Evolutionary conservation across 2,329 filamentous ascomycete species (phyloP).

Genomic region (Pseudocercospora fijiensis): DNA sequence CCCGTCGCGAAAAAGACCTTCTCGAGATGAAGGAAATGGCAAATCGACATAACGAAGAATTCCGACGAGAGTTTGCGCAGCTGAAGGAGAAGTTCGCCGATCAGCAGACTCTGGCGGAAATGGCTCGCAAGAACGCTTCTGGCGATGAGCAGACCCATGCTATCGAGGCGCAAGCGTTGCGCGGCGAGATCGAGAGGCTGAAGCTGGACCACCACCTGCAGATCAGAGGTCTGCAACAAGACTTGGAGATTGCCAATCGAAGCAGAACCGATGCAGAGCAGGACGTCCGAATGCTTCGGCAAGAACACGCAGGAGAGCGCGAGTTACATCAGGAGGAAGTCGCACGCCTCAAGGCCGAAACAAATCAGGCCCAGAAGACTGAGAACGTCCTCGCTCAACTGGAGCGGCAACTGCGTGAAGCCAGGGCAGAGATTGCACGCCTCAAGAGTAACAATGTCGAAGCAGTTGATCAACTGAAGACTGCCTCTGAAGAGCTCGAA

Average conservation of each 20-base stretch:
- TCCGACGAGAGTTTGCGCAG: constrained; percentile 26
- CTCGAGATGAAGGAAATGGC: constrained; percentile 30
- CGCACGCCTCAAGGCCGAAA: constrained; percentile 25
- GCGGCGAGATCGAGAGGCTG: constrained; percentile 24
- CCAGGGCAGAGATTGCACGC: constrained; percentile 27
- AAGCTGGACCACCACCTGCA: constrained; percentile 20
- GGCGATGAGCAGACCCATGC: constrained; percentile 18
- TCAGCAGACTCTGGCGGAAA: constrained; percentile 18
- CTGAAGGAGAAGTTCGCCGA: constrained; percentile 27
- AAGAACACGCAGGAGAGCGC: constrained; percentile 30
- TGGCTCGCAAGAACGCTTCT: constrained; percentile 14
- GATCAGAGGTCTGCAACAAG: constrained; percentile 23
- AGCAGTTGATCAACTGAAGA: constrained; percentile 18
- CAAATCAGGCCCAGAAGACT: constrained; percentile 24
- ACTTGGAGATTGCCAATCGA: constrained; percentile 28
- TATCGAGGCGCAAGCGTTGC: constrained; percentile 25
- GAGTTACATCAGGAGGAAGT: constrained; percentile 26
- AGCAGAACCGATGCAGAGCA: constrained; percentile 28
- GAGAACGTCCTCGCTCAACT: constrained; percentile 26
- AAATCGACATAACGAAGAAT: constrained; percentile 27
- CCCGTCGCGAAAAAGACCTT: constrained; percentile 27
- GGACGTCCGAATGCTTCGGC: constrained; percentile 19
- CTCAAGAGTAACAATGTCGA: constrained; percentile 20
- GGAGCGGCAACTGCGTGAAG: constrained; percentile 23
- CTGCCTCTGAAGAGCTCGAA: constrained; percentile 20